Evolutionary conservation across 2,329 filamentous ascomycete species (phyloP), one percentile per base, ranked within the genome.

Genomic region (Trichoderma afroharzianum): DNA sequence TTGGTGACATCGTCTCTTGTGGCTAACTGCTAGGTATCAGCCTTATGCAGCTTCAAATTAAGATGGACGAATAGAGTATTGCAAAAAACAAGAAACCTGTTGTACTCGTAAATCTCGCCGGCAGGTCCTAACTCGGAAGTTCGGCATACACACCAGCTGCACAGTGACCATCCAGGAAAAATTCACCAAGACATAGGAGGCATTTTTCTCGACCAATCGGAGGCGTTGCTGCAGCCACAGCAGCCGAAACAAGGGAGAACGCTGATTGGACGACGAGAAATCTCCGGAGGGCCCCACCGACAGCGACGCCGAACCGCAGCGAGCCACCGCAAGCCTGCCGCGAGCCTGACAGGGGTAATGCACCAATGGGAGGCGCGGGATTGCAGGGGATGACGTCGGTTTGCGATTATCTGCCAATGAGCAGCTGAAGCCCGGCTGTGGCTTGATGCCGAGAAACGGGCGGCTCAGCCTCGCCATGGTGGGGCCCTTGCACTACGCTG

Each of bases 381-480:
- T 18, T 15, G 26, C 28, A 24, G 39, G 14, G 2, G n/a, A 21
- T 59, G 64, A 68, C 64, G 64, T 58, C 12, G 12, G 8, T 11
- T 14, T 6, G 33, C 7, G 14, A 57, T 28, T 28, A n/a, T 57
- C 30, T 32, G 12, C 47, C n/a, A 21, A 18, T 68, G 39, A 7
- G 24, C 50, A 24, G 50, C 50, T 15, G 53, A 26, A 30, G 14
- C 21, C 8, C 30, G 15, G 5, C 24, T 68, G 64, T 68, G 64
- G 64, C 64, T 68, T 59, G 64, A 68, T 68, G 64, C 64, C 64
- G 64, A 68, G 64, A 68, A 32, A 47, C 64, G 53, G 26, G 55
- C 64, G 64, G 26, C 39, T 68, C 64, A 68, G 64, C 64, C 64
- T 68, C 55, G 53, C 28, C 11, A 36, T 59, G 55, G 64, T 47